Percentiles rank a stretch among this genome's conserved stretches.
Evolutionary conservation across 2,329 filamentous ascomycete species (phyloP).

Genomic region (Nannizzia gypsea): DNA sequence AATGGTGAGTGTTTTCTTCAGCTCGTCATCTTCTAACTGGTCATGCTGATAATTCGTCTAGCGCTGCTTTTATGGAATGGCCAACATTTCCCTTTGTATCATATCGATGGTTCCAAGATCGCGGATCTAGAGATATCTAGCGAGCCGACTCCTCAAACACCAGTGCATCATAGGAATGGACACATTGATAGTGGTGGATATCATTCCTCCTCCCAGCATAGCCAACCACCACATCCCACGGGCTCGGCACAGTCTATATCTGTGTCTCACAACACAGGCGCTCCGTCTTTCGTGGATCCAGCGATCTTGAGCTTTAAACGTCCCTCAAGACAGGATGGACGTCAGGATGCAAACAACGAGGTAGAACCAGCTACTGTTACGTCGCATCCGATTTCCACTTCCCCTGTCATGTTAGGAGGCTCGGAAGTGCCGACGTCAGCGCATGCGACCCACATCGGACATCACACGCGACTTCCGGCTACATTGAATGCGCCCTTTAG

Average conservation of each 20-base stretch:
- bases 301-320: slow-evolving; percentile 60
- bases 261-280: slow-evolving; percentile 14
- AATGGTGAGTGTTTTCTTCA: slow-evolving; percentile 47
- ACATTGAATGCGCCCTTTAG: slow-evolving; percentile 37
- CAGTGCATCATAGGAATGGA: slow-evolving; percentile 6
- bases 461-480: slow-evolving; percentile 21
- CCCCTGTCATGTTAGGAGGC: slow-evolving; percentile 24
- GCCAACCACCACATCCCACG: slow-evolving; percentile 1
- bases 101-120: slow-evolving; percentile 47
- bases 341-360: background rate
- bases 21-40: background rate
- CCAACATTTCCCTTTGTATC: slow-evolving; percentile 42
- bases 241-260: slow-evolving; percentile 3
- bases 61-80: slow-evolving; percentile 40
- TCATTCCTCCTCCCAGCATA: slow-evolving; percentile 14
- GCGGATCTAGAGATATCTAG: slow-evolving; percentile 46
- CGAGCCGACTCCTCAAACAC: slow-evolving; percentile 10
- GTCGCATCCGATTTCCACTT: slow-evolving; percentile 13
- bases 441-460: slow-evolving; percentile 7
- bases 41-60: slow-evolving; percentile 28
- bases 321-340: slow-evolving; percentile 22
- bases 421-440: slow-evolving; percentile 17
- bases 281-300: slow-evolving; percentile 56
- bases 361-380: slow-evolving; percentile 4
- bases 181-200: slow-evolving; percentile 5